Evolutionary conservation across 768 basidiomycete genomes (phyloP).

Genomic region (Pleurotus tuoliensis): DNA sequence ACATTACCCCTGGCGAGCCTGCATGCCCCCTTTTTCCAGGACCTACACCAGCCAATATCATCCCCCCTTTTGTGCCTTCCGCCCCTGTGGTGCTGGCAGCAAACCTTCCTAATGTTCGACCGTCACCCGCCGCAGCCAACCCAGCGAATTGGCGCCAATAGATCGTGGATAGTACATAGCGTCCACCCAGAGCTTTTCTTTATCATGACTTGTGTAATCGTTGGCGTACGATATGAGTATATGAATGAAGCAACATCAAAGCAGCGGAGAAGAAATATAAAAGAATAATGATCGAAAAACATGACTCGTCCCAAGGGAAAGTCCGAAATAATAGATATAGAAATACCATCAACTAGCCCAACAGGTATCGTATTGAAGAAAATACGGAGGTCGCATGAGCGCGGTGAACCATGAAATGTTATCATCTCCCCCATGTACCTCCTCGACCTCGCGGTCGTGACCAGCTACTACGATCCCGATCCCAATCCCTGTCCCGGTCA

Average conservation of each 20-base stretch:
- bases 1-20: no score
- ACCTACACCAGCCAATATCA: no score
- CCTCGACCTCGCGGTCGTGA: background rate
- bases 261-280: background rate
- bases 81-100: no score
- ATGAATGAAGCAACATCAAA: background rate
- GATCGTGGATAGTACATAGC: no score
- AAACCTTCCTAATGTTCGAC: no score
- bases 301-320: background rate
- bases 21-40: no score
- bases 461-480: conserved; percentile 24
- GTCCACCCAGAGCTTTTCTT: background rate
- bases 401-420: no score
- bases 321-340: background rate
- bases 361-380: background rate
- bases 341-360: background rate
- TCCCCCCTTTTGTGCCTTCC: no score
- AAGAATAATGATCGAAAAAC: background rate
- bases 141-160: no score
- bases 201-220: background rate
- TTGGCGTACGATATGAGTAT: background rate
- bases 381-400: background rate
- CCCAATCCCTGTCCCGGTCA: conserved; percentile 49
- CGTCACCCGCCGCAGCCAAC: no score
- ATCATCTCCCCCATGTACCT: background rate